Conservation (phyloP, 73 alveolate genomes). For the Breviolum minutum region DNA sequence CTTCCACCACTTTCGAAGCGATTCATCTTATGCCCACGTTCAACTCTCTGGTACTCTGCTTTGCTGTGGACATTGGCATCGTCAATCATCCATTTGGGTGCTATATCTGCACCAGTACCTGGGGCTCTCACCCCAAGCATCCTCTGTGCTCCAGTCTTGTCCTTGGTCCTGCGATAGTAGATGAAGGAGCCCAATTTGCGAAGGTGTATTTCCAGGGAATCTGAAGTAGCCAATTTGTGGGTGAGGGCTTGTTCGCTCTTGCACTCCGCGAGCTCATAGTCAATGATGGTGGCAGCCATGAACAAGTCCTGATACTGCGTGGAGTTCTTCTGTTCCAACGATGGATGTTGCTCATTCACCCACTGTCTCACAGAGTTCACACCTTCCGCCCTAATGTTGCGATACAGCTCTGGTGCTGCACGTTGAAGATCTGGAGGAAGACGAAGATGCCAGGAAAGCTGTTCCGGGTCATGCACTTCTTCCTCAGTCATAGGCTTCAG, state of each 20-base stretch:
- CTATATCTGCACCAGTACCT: background rate
- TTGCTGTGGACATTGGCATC: no score
- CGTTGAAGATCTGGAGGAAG: background rate
- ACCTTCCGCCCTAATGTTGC: background rate
- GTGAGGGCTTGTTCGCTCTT: background rate
- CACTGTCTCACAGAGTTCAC: conserved; percentile 27
- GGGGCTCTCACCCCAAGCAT: no score
- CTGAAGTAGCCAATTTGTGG: no score
- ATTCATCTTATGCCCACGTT: background rate
- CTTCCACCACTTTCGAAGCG: background rate
- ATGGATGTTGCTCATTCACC: conserved; percentile 16
- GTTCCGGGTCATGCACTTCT: background rate
- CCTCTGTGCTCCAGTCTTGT: no score
- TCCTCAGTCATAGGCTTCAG: no score
- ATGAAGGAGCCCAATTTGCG: background rate
- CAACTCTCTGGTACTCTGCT: background rate
- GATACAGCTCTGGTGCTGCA: background rate
- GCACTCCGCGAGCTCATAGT: background rate
- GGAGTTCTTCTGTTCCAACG: background rate
- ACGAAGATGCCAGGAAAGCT: background rate
- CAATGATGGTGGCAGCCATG: conserved; percentile 17
- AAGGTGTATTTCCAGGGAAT: no score
- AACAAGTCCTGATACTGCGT: background rate
- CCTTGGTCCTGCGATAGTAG: background rate
- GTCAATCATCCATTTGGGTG: background rate